phyloP scores from a whole-genome alignment of 2,329 filamentous ascomycete genomes.

The Botrytis deweyae region DNA sequence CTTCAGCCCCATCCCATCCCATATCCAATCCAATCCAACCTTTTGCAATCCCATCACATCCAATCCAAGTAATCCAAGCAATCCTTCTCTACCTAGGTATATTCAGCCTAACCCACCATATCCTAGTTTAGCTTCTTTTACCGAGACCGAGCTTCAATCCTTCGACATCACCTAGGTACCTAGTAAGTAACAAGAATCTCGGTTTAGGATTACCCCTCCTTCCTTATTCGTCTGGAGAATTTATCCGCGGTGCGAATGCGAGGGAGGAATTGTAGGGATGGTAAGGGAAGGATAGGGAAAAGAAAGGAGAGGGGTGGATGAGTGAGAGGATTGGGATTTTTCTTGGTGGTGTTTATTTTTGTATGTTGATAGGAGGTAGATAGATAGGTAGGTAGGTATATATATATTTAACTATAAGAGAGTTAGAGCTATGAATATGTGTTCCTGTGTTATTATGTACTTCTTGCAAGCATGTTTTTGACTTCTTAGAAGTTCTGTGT shows the following conservation, averaged over 20 bases:
- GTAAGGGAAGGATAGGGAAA: too few relatives aligned
- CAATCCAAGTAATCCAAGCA: too few relatives aligned
- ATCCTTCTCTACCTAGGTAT: too few relatives aligned
- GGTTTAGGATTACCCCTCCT: neutral
- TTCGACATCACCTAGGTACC: neutral
- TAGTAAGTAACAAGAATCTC: neutral
- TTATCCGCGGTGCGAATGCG: neutral
- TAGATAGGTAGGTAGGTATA: neutral
- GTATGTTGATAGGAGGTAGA: neutral
- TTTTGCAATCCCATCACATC: too few relatives aligned
- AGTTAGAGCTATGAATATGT: neutral
- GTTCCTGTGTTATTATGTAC: rapidly evolving
- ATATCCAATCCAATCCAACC: too few relatives aligned
- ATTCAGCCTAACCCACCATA: too few relatives aligned
- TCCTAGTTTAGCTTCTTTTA: neutral
- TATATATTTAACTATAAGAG: neutral
- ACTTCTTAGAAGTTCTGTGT: neutral
- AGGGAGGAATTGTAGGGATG: too few relatives aligned
- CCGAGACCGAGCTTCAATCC: neutral
- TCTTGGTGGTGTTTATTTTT: neutral
- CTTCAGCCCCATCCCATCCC: too few relatives aligned
- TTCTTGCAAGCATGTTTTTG: neutral
- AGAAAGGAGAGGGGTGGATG: too few relatives aligned
- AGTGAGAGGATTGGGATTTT: neutral
- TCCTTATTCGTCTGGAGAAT: neutral